These are phyloP conservation scores for Pluteus cervinus DNA, from an alignment of 768 basidiomycete species.

Conservation along the genomic window DNA sequence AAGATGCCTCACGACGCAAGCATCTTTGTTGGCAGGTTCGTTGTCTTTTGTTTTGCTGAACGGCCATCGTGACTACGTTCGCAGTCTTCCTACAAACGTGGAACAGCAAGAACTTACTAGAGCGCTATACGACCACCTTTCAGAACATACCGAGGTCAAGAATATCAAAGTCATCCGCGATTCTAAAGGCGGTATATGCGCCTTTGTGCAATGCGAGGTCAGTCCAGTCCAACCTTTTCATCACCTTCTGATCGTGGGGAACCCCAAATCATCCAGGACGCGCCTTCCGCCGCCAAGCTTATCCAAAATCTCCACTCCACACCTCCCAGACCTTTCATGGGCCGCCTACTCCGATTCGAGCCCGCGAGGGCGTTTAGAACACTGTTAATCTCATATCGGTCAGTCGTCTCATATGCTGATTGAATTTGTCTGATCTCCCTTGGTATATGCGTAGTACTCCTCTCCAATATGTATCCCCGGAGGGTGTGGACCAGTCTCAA, in stretches of 20 bases:
- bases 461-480: slow-evolving; percentile 24
- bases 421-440: not conserved
- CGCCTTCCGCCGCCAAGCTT: slow-evolving; percentile 48
- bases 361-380: slow-evolving; percentile 72
- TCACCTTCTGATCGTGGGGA: slow-evolving; percentile 4
- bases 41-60: slow-evolving; percentile 7
- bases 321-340: slow-evolving; percentile 59
- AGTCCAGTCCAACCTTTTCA: slow-evolving; percentile 9
- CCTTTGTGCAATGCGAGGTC: slow-evolving; percentile 84
- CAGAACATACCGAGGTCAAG: slow-evolving; percentile 58
- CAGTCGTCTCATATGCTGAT: slow-evolving; percentile 11
- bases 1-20: slow-evolving; percentile 69
- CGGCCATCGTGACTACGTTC: slow-evolving; percentile 1
- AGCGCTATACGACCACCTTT: slow-evolving; percentile 61
- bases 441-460: slow-evolving; percentile 26
- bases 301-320: slow-evolving; percentile 53
- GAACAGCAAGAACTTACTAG: slow-evolving; percentile 57
- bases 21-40: slow-evolving; percentile 79
- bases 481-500: slow-evolving; percentile 8
- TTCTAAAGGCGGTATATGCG: slow-evolving; percentile 72
- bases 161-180: slow-evolving; percentile 70
- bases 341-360: slow-evolving; percentile 71
- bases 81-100: slow-evolving; percentile 64
- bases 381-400: slow-evolving; percentile 74
- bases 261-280: slow-evolving; percentile 36